Evolutionary conservation across 306 rosid genomes (phyloP), one percentile per base, ranked within the genome.

Genomic region (Hippophae rhamnoides): DNA sequence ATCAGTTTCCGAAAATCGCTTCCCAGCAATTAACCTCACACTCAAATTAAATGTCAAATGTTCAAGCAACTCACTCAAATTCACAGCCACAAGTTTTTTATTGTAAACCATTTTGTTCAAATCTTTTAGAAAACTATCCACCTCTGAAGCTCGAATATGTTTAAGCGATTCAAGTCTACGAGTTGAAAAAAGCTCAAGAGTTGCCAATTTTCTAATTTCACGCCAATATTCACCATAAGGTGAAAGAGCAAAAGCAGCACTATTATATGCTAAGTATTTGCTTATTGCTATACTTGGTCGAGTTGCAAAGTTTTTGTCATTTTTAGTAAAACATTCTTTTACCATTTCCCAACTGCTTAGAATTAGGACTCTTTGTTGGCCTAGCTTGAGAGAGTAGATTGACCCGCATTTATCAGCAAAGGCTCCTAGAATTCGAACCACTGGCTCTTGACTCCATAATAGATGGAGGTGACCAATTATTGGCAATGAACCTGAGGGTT

Each of bases 141-240:
- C 61, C 41, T 86, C 86, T 0, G 51, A 41, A 65, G 57, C 74
- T 42, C 83, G 65, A 0, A 78, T 69, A 46, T 78, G 83, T 49
- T 64, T 74, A 2, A 78, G 73, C 58, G 51, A 50, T 13, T 86
- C 67, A 47, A 82, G 76, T 10, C 72, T 27, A 9, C 43, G 66
- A 41, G 23, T 47, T 0, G 80, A 75, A 8, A 75, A 75, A 8
- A 75, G 76, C 54, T 70, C 73, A 2, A 65, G 56, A 1, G 10
- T 53, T 69, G 66, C 66, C 14, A 81, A 52, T 59, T 83, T 86
- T 6, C 95, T 77, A 7, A 77, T 26, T 1, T 86, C 71, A 3
- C 90, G 76, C 90, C 95, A 86, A 43, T 81, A 86, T 8, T 52
- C 27, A 3, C 90, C 95, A 31, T 86, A 75, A 0, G 95, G 84